Evolutionary conservation across 164 flowering plant genomes (phyloP).

Genomic region (Aristolochia fimbriata): DNA sequence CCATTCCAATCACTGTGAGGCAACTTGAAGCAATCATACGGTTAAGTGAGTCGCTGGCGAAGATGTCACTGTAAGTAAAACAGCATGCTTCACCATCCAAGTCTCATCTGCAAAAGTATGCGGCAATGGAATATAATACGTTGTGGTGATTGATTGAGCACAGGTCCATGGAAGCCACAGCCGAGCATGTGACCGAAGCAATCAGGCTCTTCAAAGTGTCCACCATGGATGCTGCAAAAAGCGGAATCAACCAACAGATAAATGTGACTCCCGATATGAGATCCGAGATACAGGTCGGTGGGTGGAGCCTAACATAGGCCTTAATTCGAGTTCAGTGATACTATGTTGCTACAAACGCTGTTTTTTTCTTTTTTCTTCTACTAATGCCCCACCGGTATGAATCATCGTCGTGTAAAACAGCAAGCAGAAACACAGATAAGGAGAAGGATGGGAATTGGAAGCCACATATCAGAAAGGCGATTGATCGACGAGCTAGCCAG

Average conservation of each 20-base stretch:
- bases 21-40: constrained; percentile 94
- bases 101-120: neutral
- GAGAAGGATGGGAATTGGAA: constrained; percentile 93
- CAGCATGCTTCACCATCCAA: neutral
- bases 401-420: constrained; percentile 25
- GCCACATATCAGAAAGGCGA: constrained; percentile 82
- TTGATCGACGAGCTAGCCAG: constrained; percentile 79
- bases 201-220: constrained; percentile 71
- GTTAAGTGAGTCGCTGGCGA: constrained; percentile 92
- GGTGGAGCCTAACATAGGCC: neutral
- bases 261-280: constrained; percentile 75
- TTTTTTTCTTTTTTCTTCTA: neutral
- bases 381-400: no score
- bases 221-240: constrained; percentile 95
- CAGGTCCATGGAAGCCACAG: constrained; percentile 82
- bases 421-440: constrained; percentile 94
- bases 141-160: neutral
- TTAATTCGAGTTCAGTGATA: neutral
- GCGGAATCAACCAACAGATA: constrained; percentile 75
- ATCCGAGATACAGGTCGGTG: constrained; percentile 77
- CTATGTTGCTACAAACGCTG: neutral
- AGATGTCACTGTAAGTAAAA: constrained; percentile 82
- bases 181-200: constrained; percentile 76
- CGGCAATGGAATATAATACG: neutral
- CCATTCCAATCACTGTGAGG: constrained; percentile 93